phyloP scores from a whole-genome alignment of 1,284 basidiomycete genomes.

The Ustilago nuda region DNA sequence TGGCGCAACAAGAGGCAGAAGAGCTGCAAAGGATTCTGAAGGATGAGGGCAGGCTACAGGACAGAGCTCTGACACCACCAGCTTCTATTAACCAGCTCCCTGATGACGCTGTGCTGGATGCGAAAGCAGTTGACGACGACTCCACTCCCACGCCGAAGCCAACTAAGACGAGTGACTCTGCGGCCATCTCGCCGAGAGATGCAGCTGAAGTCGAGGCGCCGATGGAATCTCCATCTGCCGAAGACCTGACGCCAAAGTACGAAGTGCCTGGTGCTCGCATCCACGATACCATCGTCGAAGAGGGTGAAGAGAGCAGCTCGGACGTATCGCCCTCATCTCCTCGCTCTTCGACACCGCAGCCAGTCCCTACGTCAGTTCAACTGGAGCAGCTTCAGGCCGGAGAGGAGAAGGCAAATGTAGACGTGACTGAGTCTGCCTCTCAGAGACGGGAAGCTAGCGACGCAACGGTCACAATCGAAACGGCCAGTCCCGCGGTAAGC shows the following conservation, averaged over 20 bases:
- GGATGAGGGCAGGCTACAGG: slow-evolving; percentile 47
- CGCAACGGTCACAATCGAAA: slow-evolving; percentile 35
- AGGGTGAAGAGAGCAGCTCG: slow-evolving; percentile 45
- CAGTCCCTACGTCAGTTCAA: neutral
- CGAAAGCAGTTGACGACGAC: neutral
- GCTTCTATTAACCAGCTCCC: slow-evolving; percentile 27
- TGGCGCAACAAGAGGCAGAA: slow-evolving; percentile 45
- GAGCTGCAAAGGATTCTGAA: slow-evolving; percentile 49
- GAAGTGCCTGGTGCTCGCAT: slow-evolving; percentile 25
- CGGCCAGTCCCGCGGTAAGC: slow-evolving; percentile 27
- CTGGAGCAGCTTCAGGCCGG: neutral
- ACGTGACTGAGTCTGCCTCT: neutral
- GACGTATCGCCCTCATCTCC: slow-evolving; percentile 31
- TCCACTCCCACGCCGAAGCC: slow-evolving; percentile 13
- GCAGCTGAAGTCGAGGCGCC: neutral
- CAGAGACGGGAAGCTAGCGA: slow-evolving; percentile 32
- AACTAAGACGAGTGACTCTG: neutral
- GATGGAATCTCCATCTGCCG: slow-evolving; percentile 18
- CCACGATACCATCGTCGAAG: slow-evolving; percentile 45
- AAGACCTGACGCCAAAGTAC: slow-evolving; percentile 30
- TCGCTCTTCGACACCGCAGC: slow-evolving; percentile 19
- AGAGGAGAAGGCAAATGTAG: neutral
- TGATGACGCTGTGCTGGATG: slow-evolving; percentile 7
- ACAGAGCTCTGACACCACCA: slow-evolving; percentile 24
- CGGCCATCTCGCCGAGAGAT: neutral